These are phyloP conservation scores for Orbilia quercus DNA, from an alignment of 2,329 filamentous ascomycete species.

Conservation along the genomic window DNA sequence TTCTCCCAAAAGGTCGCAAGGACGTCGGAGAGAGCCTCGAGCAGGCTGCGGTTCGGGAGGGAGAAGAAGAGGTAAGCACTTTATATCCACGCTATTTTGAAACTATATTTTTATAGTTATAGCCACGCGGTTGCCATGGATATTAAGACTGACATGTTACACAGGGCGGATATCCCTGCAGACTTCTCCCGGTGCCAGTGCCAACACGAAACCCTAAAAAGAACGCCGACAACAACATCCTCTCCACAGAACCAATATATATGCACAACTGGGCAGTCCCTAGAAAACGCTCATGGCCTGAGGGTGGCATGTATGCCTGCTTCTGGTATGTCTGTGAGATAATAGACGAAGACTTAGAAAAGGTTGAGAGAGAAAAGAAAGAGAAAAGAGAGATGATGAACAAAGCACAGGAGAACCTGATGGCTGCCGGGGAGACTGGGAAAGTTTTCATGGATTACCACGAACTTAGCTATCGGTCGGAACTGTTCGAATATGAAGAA, in stretches of 20 bases:
- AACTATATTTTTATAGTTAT: too few species aligned
- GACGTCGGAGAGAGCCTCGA: conserved; percentile 50
- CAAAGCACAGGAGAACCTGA: conserved; percentile 27
- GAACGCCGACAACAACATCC: conserved; percentile 1
- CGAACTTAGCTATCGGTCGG: conserved; percentile 37
- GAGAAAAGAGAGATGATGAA: conserved; percentile 23
- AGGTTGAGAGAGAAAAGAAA: conserved; percentile 28
- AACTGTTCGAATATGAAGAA: conserved; percentile 50
- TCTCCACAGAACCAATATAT: conserved; percentile 51
- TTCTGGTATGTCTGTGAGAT: conserved; percentile 53
- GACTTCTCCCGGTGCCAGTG: conserved; percentile 52
- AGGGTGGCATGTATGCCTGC: conserved; percentile 51
- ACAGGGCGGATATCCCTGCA: conserved; percentile 50
- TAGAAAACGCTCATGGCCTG: conserved; percentile 21
- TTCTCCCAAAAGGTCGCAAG: conserved; percentile 51
- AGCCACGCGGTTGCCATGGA: too few species aligned
- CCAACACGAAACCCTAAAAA: conserved; percentile 44
- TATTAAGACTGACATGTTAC: conserved; percentile 1
- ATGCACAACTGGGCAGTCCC: conserved; percentile 53
- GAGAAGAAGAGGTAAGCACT: conserved; percentile 55
- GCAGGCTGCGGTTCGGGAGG: conserved; percentile 40
- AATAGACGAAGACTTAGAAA: conserved; percentile 47
- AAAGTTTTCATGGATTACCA: conserved; percentile 53
- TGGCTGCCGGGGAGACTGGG: background rate
- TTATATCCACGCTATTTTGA: background rate